Percentiles rank a stretch among this genome's conserved stretches.
Evolutionary conservation across 2,329 filamentous ascomycete species (phyloP).

Genomic region (Pestalotiopsis sp.): DNA sequence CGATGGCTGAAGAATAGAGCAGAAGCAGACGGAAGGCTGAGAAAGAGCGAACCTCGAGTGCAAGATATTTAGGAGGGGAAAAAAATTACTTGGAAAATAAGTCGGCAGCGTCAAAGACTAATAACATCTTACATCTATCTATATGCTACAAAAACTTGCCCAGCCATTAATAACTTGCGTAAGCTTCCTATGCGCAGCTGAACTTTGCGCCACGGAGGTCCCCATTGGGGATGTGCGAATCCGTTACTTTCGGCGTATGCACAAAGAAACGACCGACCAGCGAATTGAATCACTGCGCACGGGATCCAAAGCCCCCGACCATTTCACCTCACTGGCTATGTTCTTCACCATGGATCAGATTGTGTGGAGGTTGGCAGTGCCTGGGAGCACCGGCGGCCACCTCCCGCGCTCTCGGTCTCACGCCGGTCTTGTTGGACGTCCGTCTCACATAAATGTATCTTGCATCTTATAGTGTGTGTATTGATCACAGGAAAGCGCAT

Average conservation of each 20-base stretch:
- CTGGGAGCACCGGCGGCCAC: neutral
- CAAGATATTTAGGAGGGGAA: no score
- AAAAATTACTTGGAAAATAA: neutral
- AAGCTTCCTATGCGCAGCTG: neutral
- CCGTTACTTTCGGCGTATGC: neutral
- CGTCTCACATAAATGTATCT: no score
- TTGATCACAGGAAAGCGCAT: neutral
- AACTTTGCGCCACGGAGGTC: slow-evolving; percentile 4
- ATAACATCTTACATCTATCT: neutral
- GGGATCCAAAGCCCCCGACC: neutral
- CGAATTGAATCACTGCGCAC: neutral
- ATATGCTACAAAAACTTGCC: neutral
- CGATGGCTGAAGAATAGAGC: no score
- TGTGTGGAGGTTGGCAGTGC: neutral
- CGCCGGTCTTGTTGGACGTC: no score
- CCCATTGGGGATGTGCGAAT: slow-evolving; percentile 6
- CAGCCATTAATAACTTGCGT: slow-evolving; percentile 1
- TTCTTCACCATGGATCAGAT: neutral
- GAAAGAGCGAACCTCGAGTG: no score
- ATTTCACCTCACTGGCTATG: neutral
- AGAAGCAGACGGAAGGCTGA: no score
- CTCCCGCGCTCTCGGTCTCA: neutral
- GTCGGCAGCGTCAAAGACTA: neutral
- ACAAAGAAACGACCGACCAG: neutral
- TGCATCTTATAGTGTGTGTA: neutral